Evolutionary conservation across 305 asterid species (phyloP).

Genomic region (Caryopteris hybrid): DNA sequence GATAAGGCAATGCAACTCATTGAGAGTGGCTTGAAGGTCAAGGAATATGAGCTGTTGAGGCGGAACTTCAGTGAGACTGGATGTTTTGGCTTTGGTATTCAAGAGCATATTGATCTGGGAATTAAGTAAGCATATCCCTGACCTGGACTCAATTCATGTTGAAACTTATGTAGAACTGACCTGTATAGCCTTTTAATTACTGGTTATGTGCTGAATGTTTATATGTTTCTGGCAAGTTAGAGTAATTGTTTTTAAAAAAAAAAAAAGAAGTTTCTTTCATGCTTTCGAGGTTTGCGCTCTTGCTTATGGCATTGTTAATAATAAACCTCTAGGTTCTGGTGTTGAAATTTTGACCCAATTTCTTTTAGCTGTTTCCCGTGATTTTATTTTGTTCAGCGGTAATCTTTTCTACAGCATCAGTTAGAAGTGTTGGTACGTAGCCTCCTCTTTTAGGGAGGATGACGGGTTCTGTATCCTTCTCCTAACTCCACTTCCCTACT

Average conservation of each 20-base stretch:
- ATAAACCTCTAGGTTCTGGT: too few relatives aligned
- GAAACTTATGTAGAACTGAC: neutral
- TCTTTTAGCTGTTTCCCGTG: neutral
- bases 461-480: too few relatives aligned
- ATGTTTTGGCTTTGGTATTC: slow-evolving; percentile 91
- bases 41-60: slow-evolving; percentile 75
- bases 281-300: neutral
- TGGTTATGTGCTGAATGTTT: neutral
- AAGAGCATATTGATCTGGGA: slow-evolving; percentile 95
- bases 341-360: neutral
- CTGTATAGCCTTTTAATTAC: neutral
- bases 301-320: neutral
- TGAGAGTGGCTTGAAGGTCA: slow-evolving; percentile 91
- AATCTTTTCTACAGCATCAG: neutral
- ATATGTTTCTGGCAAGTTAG: neutral
- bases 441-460: too few relatives aligned
- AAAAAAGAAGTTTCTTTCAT: neutral
- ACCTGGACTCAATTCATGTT: neutral
- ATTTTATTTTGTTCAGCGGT: neutral
- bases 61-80: slow-evolving; percentile 88
- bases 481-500: too few relatives aligned
- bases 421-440: neutral
- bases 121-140: slow-evolving; percentile 54
- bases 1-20: slow-evolving; percentile 90
- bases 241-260: neutral